Conservation (phyloP, 306 rosid species). For the Vicia sativa region DNA sequence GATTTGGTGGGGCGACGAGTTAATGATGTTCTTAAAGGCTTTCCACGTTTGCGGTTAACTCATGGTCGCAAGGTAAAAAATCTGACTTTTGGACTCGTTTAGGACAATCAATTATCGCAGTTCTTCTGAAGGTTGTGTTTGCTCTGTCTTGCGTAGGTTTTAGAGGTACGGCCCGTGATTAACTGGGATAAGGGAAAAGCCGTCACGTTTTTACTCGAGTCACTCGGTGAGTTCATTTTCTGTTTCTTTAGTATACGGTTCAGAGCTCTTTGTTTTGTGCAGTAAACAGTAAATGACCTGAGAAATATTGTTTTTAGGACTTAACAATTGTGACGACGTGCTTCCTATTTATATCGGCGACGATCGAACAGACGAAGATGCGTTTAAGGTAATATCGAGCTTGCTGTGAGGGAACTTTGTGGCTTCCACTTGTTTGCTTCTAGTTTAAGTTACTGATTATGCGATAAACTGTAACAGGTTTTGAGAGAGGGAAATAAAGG, state of each 20-base stretch:
- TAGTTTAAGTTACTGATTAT: constrained; percentile 15
- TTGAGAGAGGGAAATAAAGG: constrained; percentile 73
- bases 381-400: constrained; percentile 66
- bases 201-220: constrained; percentile 86
- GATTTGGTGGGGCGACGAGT: constrained; percentile 65
- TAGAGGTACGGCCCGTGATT: constrained; percentile 92
- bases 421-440: not conserved
- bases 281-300: constrained; percentile 35
- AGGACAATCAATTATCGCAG: not conserved
- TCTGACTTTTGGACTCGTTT: constrained; percentile 18
- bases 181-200: constrained; percentile 99
- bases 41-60: constrained; percentile 73
- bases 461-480: constrained; percentile 55
- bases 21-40: constrained; percentile 59
- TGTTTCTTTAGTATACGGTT: not conserved
- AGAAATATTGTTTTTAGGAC: constrained; percentile 53
- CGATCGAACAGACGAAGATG: constrained; percentile 95
- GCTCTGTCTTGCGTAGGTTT: constrained; percentile 55
- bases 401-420: too few species aligned
- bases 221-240: constrained; percentile 71
- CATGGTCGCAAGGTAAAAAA: constrained; percentile 85
- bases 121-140: not conserved
- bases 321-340: constrained; percentile 73
- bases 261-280: constrained; percentile 28
- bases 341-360: constrained; percentile 95